Evolutionary conservation across 441 rosid genomes (phyloP).

Genomic region (Adansonia rubrostipa): DNA sequence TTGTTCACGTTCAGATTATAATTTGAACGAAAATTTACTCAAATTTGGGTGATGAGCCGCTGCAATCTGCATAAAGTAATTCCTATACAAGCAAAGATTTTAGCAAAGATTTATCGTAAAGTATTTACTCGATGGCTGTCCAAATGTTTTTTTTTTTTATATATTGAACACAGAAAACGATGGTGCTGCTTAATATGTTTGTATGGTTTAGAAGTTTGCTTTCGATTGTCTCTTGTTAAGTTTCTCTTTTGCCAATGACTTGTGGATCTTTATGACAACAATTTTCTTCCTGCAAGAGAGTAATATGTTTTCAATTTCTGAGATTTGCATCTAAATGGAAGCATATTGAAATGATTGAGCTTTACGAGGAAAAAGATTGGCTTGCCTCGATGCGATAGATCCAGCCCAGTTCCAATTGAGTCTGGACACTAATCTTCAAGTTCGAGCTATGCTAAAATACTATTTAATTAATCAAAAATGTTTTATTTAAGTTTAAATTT

Average conservation of each 20-base stretch:
- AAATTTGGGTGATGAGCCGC: background rate
- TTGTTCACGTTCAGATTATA: background rate
- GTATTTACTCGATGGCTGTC: background rate
- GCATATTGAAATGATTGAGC: constrained; percentile 34
- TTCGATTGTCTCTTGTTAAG: constrained; percentile 2
- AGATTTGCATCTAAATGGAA: constrained; percentile 25
- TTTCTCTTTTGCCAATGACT: background rate
- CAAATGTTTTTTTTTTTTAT: background rate
- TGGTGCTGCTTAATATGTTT: background rate
- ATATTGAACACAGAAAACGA: background rate
- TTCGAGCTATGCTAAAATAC: too few species aligned
- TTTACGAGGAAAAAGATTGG: background rate
- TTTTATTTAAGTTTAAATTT: too few species aligned
- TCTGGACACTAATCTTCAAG: too few species aligned
- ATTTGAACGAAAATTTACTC: background rate
- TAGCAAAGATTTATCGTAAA: too few species aligned
- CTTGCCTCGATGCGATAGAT: too few species aligned
- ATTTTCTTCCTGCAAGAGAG: background rate
- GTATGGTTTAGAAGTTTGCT: background rate
- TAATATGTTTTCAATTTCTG: background rate
- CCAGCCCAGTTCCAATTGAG: too few species aligned
- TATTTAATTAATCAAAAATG: too few species aligned
- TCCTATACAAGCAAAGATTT: background rate
- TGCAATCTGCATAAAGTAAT: background rate
- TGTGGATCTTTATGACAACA: background rate